Conservation (phyloP, 2,329 filamentous ascomycete genomes). For the Fusarium oligoseptatum region DNA sequence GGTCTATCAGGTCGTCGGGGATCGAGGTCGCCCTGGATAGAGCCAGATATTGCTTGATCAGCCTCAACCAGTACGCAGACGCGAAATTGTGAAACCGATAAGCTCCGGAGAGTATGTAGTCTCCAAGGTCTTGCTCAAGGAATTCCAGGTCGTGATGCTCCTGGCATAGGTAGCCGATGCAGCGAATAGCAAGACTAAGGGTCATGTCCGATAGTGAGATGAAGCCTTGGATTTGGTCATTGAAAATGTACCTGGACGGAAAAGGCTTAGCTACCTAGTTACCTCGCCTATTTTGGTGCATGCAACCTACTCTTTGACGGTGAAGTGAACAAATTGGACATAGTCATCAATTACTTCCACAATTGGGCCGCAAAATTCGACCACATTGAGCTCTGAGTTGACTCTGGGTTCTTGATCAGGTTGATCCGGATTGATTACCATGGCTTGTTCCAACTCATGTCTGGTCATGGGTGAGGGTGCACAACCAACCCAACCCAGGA, state of each 20-base stretch:
- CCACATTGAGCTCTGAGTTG: not conserved
- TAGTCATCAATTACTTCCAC: slow-evolving; percentile 17
- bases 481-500: slow-evolving; percentile 21
- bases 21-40: not conserved
- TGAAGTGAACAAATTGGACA: slow-evolving; percentile 33
- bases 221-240: not conserved
- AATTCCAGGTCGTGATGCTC: not conserved
- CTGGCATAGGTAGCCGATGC: not conserved
- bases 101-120: not conserved
- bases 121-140: not conserved
- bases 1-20: not conserved
- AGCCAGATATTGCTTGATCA: not conserved
- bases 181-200: not conserved
- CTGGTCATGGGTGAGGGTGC: slow-evolving; percentile 12
- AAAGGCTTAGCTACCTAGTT: too few relatives aligned
- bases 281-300: fast-evolving
- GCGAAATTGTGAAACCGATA: not conserved
- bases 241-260: slow-evolving; percentile 11
- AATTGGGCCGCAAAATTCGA: slow-evolving; percentile 16
- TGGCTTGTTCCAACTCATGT: slow-evolving; percentile 15
- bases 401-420: not conserved
- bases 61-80: not conserved
- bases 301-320: slow-evolving; percentile 12
- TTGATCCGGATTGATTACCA: not conserved
- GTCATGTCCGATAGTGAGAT: not conserved